Evolutionary conservation across 371 early-diverging fungal species (phyloP).

Genomic region (Rhizopus sp.): DNA sequence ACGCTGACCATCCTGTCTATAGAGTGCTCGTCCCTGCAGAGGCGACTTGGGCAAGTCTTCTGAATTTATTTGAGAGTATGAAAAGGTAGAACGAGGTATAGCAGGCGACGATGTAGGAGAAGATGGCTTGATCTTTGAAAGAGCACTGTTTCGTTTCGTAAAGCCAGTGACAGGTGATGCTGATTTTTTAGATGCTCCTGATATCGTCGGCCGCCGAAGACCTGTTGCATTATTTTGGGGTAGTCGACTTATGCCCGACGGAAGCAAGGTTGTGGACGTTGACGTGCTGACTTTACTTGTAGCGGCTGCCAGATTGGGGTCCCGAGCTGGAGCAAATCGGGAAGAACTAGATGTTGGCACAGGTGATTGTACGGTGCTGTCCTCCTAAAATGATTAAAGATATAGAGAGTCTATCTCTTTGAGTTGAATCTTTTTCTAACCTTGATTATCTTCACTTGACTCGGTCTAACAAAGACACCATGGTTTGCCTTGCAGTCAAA

Average conservation of each 20-base stretch:
- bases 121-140: slow-evolving; percentile 2
- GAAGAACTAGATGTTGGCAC: slow-evolving; percentile 2
- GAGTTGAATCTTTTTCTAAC: background rate
- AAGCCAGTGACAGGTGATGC: slow-evolving; percentile 18
- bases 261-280: slow-evolving; percentile 31
- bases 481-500: slow-evolving; percentile 73
- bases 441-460: slow-evolving; percentile 58
- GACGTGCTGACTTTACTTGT: slow-evolving; percentile 17
- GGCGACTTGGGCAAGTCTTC: background rate
- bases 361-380: background rate
- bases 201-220: slow-evolving; percentile 5
- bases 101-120: slow-evolving; percentile 14
- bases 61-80: background rate
- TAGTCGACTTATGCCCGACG: slow-evolving; percentile 29
- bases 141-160: slow-evolving; percentile 17
- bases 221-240: slow-evolving; percentile 11
- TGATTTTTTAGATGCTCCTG: slow-evolving; percentile 7
- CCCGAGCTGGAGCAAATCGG: slow-evolving; percentile 33
- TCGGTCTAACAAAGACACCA: slow-evolving; percentile 85
- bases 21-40: background rate
- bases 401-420: background rate
- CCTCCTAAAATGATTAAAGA: slow-evolving; percentile 9
- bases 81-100: slow-evolving; percentile 3
- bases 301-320: slow-evolving; percentile 28
- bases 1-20: slow-evolving; percentile 8